These are phyloP conservation scores for Thraustochytrium striatum DNA, from an alignment of 352 stramenopile genomes.

Conservation along the genomic window DNA sequence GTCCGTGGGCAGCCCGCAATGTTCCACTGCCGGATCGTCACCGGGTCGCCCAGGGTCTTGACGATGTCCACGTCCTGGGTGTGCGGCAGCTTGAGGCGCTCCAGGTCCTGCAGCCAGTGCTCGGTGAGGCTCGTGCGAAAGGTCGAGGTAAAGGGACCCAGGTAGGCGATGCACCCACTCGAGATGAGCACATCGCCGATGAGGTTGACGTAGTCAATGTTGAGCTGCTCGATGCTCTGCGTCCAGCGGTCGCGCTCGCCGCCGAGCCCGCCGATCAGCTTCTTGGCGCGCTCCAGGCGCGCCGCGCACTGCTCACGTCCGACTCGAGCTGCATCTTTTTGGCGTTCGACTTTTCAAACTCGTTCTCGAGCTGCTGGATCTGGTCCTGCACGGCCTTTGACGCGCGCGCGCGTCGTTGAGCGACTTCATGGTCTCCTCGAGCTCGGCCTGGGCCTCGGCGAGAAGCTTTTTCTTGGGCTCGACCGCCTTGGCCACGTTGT, in stretches of 20 bases:
- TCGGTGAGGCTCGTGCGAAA: constrained; percentile 81
- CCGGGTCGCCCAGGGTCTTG: constrained; percentile 77
- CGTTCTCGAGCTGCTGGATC: constrained; percentile 76
- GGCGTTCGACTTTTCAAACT: constrained; percentile 80
- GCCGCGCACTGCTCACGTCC: constrained; percentile 87
- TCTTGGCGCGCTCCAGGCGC: constrained; percentile 82
- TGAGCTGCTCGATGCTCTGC: constrained; percentile 76
- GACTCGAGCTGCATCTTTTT: constrained; percentile 72
- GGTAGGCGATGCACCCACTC: constrained; percentile 85
- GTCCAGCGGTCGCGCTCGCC: constrained; percentile 88
- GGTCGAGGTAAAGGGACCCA: constrained; percentile 82
- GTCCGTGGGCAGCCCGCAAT: constrained; percentile 87
- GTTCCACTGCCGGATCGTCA: constrained; percentile 87
- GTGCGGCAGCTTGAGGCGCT: constrained; percentile 74
- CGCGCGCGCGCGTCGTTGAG: constrained; percentile 80
- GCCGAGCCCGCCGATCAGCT: constrained; percentile 86
- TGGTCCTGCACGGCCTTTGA: constrained; percentile 83
- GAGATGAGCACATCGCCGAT: constrained; percentile 89
- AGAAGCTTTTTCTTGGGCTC: constrained; percentile 85
- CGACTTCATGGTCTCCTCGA: constrained; percentile 76
- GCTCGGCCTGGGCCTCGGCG: constrained; percentile 73
- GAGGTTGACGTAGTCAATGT: constrained; percentile 75
- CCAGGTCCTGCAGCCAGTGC: constrained; percentile 66
- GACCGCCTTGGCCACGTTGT: constrained; percentile 67
- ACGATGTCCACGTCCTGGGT: constrained; percentile 72